Conservation (phyloP, 2,329 filamentous ascomycete genomes). For the Aspergillus sp. region DNA sequence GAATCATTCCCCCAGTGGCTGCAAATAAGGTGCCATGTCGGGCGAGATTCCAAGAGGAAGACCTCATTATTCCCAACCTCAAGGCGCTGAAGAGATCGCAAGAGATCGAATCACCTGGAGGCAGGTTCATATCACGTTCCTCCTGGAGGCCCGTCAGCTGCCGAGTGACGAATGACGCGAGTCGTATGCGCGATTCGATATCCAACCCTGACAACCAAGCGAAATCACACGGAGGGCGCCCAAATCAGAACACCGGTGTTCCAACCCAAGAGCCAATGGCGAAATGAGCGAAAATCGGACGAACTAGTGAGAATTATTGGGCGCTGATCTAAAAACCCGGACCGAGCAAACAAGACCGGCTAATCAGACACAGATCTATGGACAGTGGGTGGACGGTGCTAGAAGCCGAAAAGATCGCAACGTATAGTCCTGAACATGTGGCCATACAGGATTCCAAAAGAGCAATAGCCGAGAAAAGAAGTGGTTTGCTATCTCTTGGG, state of each 20-base stretch:
- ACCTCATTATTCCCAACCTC: not conserved
- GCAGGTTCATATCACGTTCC: no score
- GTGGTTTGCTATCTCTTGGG: not conserved
- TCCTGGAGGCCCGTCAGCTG: no score
- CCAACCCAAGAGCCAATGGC: slow-evolving; percentile 2
- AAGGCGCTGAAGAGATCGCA: not conserved
- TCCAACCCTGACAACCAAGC: not conserved
- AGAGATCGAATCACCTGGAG: no score
- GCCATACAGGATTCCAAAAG: not conserved
- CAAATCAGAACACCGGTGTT: not conserved
- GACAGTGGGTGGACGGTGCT: no score
- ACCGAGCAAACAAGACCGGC: slow-evolving; percentile 1
- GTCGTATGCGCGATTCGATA: no score
- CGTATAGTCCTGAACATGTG: no score
- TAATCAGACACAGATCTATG: not conserved
- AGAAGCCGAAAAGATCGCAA: not conserved
- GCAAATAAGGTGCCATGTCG: slow-evolving; percentile 2
- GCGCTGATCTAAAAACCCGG: not conserved
- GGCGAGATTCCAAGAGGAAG: not conserved
- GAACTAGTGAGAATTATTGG: not conserved
- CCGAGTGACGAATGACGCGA: no score
- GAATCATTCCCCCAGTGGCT: not conserved
- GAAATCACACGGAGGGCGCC: not conserved
- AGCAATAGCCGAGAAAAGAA: not conserved
- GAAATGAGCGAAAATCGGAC: slow-evolving; percentile 4